Evolutionary conservation across 345 rosid genomes (phyloP).

Genomic region (Carallia pectinifolia): DNA sequence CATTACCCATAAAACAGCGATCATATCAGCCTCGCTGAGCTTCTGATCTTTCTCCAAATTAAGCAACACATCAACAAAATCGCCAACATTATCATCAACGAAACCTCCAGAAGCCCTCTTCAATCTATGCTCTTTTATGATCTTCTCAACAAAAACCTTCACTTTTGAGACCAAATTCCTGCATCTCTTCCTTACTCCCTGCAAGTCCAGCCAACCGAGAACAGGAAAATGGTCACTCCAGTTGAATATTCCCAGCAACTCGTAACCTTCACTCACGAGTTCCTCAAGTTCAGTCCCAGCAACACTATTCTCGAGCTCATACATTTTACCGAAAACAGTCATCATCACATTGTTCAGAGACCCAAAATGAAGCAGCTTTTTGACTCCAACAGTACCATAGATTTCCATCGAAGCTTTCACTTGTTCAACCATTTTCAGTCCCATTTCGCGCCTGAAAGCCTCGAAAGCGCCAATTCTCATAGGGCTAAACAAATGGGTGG

Average conservation of each 20-base stretch:
- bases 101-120: constrained; percentile 13
- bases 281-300: constrained; percentile 48
- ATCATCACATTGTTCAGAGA: constrained; percentile 77
- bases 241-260: constrained; percentile 65
- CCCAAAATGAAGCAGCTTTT: constrained; percentile 59
- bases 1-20: constrained; percentile 82
- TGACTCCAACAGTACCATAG: constrained; percentile 43
- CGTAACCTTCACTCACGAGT: constrained; percentile 74
- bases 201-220: constrained; percentile 63
- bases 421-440: constrained; percentile 51
- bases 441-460: constrained; percentile 42
- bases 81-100: constrained; percentile 19
- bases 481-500: constrained; percentile 83
- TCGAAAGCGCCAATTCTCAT: constrained; percentile 50
- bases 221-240: constrained; percentile 88
- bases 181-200: constrained; percentile 73
- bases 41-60: constrained; percentile 53
- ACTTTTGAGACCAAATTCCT: constrained; percentile 51
- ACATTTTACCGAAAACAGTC: constrained; percentile 67
- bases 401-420: constrained; percentile 25
- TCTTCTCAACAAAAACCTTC: constrained; percentile 52
- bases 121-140: constrained; percentile 57
- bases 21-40: constrained; percentile 64
- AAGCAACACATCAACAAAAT: constrained; percentile 82
- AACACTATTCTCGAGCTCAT: constrained; percentile 34